Evolutionary conservation across 2,329 filamentous ascomycete genomes (phyloP).

Genomic region (Westerdykella sp.): DNA sequence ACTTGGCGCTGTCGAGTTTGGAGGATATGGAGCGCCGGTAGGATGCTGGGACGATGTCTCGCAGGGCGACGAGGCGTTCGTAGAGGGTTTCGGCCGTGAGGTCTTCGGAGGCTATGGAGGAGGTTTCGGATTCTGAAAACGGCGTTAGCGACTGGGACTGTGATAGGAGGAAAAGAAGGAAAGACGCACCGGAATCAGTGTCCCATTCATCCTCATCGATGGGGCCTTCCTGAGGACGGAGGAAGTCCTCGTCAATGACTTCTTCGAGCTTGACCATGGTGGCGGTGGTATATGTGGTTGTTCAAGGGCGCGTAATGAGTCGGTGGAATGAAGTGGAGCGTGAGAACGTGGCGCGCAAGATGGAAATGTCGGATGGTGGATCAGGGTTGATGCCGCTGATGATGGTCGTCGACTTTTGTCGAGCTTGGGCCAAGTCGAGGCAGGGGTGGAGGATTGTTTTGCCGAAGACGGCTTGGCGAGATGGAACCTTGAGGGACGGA

Average conservation of each 20-base stretch:
- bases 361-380: neutral
- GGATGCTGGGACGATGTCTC: slow-evolving; percentile 42
- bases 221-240: slow-evolving; percentile 61
- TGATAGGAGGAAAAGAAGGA: neutral
- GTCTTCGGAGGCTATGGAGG: slow-evolving; percentile 48
- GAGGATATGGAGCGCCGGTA: slow-evolving; percentile 39
- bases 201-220: slow-evolving; percentile 73
- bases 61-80: slow-evolving; percentile 40
- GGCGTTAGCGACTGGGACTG: slow-evolving; percentile 7
- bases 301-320: neutral
- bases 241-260: slow-evolving; percentile 94
- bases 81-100: slow-evolving; percentile 36
- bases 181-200: slow-evolving; percentile 75
- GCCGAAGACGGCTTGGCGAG: neutral
- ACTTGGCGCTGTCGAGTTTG: slow-evolving; percentile 47
- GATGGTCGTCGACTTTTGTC: neutral
- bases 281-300: slow-evolving; percentile 12
- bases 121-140: slow-evolving; percentile 75
- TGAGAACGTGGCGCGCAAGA: neutral
- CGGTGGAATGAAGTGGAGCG: neutral
- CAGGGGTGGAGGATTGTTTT: neutral
- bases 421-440: neutral
- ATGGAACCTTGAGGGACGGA: no score
- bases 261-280: slow-evolving; percentile 95
- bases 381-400: neutral